Percentiles rank a stretch among this genome's conserved stretches.
phyloP scores from a whole-genome alignment of 2,329 filamentous ascomycete species.

The Ophiostoma pallidulum region DNA sequence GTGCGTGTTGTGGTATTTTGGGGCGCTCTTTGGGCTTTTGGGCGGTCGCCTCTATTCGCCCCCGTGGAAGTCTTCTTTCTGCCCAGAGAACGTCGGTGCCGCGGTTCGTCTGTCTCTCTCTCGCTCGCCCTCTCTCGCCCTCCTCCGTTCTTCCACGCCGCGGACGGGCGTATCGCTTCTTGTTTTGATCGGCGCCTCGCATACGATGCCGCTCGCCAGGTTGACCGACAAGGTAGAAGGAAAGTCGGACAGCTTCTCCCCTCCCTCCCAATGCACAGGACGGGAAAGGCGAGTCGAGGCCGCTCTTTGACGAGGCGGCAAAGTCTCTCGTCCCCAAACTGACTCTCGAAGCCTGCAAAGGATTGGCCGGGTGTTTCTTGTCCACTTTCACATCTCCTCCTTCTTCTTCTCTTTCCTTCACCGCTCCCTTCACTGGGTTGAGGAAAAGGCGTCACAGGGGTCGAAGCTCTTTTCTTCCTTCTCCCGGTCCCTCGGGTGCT shows the following conservation, averaged over 20 bases:
- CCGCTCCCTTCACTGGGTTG: neutral
- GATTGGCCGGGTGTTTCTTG: too few species aligned
- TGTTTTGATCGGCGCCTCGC: slow-evolving; percentile 1
- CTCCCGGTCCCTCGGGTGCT: neutral
- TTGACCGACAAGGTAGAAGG: neutral
- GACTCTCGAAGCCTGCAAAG: slow-evolving; percentile 2
- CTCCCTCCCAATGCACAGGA: neutral
- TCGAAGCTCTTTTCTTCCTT: neutral
- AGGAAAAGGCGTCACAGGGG: neutral
- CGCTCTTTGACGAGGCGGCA: neutral
- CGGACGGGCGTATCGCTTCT: too few species aligned
- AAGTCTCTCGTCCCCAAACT: slow-evolving; percentile 3
- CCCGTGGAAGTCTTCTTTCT: too few species aligned
- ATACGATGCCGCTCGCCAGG: slow-evolving; percentile 1
- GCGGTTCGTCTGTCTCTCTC: neutral
- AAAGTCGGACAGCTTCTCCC: neutral
- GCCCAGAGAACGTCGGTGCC: too few species aligned
- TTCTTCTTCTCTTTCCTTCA: neutral
- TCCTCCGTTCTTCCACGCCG: too few species aligned
- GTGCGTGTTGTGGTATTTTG: too few species aligned
- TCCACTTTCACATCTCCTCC: neutral
- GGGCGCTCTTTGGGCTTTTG: too few species aligned
- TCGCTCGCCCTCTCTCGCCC: too few species aligned
- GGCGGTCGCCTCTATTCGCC: too few species aligned
- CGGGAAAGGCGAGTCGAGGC: neutral